Base-by-base conservation (phyloP, 331 rosid species). In the Acacia concinna region DNA sequence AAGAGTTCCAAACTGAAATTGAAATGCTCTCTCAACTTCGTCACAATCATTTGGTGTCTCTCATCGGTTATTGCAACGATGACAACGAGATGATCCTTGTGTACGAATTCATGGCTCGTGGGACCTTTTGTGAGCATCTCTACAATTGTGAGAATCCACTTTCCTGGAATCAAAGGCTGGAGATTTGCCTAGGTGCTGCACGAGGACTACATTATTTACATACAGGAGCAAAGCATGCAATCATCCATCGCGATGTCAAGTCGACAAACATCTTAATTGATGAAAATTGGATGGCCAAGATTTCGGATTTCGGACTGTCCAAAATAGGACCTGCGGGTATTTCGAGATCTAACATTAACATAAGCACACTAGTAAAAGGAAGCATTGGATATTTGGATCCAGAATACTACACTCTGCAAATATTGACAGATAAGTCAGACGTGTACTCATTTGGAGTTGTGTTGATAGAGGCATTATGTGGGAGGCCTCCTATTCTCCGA, bases 211-310 rank as follows among this genome's bases (percentile, higher is more conserved):
- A 69, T 8, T 44, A 69, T 3, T 25, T 69, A 5, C 74, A 43
- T 43, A 40, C 74, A 40, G 74, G 74, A 1, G 74, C 37, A 4
- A 43, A 69, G 30, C 25, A 69, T 31, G 49, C 32, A 6, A 69
- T 69, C 23, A 43, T 69, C 27, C 74, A 69, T 2, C 74, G 74
- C 0, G 74, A 69, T 1, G 8, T 69, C 23, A 69, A 69, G 56
- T 41, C 57, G 3, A 69, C 23, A 3, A 69, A 69, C 38, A 69
- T 69, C 10, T 43, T 69, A 4, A 13, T 69, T 1, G 38, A 43
- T 43, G 57, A 69, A 4, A 69, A 43, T 8, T 43, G 74, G 74
- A 49, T 69, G 56, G 74, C 74, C 12, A 69, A 69, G 38, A 49
- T 69, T 69, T 41, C 59, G 0, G 57, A 69, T 69, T 69, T 69